These are phyloP conservation scores for Paraphoma chrysanthemicola DNA, from an alignment of 2,329 filamentous ascomycete genomes.

Conservation along the genomic window DNA sequence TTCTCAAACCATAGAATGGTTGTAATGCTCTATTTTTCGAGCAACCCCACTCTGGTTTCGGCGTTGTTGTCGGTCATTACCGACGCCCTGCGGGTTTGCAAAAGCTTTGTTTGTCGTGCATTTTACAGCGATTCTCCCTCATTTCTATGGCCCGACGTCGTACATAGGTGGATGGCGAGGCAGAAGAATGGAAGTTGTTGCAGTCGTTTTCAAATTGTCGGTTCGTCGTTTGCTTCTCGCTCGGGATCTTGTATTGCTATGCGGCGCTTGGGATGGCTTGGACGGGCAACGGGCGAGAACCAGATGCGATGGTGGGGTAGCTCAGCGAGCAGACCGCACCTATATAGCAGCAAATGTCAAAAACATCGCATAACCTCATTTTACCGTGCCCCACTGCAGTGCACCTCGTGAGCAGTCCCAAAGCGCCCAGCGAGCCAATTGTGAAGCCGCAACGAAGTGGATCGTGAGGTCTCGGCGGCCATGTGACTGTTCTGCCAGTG, in stretches of 20 bases:
- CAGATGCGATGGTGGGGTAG: not conserved
- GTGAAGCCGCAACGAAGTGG: constrained; percentile 33
- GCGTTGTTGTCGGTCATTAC: constrained; percentile 31
- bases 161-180: constrained; percentile 30
- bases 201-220: constrained; percentile 16
- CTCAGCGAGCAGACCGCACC: constrained; percentile 4
- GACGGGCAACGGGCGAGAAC: not conserved
- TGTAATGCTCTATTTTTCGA: constrained; percentile 38
- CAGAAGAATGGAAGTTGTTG: constrained; percentile 27
- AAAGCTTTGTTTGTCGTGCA: constrained; percentile 40
- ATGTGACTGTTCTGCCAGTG: constrained; percentile 31
- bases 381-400: constrained; percentile 16
- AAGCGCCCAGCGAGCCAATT: constrained; percentile 13
- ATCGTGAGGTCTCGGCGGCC: constrained; percentile 33
- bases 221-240: constrained; percentile 10
- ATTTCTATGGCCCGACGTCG: constrained; percentile 27
- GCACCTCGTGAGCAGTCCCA: constrained; percentile 24
- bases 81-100: constrained; percentile 29
- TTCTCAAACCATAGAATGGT: constrained; percentile 37
- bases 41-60: constrained; percentile 38
- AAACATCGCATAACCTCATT: constrained; percentile 27
- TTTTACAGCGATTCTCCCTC: constrained; percentile 36
- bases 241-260: constrained; percentile 14
- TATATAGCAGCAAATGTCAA: constrained; percentile 24
- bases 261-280: not conserved